phyloP scores from a whole-genome alignment of 2,329 filamentous ascomycete genomes.

The Leptographium galeiforme region DNA sequence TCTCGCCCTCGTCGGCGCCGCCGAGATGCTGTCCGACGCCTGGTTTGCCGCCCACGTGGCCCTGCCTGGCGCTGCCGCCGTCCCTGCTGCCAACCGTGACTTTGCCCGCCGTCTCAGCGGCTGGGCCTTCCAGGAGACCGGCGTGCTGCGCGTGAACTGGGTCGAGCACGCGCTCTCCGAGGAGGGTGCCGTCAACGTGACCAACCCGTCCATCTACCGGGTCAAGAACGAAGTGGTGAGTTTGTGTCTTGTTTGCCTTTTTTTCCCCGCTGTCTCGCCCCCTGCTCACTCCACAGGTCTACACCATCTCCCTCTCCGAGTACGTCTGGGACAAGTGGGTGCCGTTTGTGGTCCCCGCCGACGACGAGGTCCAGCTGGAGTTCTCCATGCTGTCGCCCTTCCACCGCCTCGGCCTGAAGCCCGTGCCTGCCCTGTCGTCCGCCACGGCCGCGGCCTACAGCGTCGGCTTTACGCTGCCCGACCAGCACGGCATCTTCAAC shows the following conservation, averaged over 20 bases:
- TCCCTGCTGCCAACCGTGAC: constrained; percentile 63
- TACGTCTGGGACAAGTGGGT: constrained; percentile 61
- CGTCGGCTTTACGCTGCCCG: constrained; percentile 67
- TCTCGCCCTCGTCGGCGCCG: constrained; percentile 71
- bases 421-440: constrained; percentile 36
- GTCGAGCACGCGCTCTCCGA: constrained; percentile 64
- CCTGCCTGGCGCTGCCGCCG: constrained; percentile 35
- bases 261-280: neutral
- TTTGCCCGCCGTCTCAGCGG: constrained; percentile 76
- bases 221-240: constrained; percentile 94
- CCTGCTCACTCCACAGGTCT: constrained; percentile 46
- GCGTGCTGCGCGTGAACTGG: constrained; percentile 72
- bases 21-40: constrained; percentile 73
- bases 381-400: constrained; percentile 98
- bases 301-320: constrained; percentile 80
- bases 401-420: constrained; percentile 64
- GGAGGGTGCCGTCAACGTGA: constrained; percentile 37
- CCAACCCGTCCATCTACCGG: constrained; percentile 81
- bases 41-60: constrained; percentile 79
- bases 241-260: neutral
- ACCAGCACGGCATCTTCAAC: constrained; percentile 99
- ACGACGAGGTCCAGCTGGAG: constrained; percentile 78
- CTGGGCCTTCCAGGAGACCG: constrained; percentile 95
- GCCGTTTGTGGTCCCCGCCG: constrained; percentile 56
- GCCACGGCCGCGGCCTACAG: constrained; percentile 60